Evolutionary conservation across 257 asterid genomes (phyloP).

Genomic region (Anisodus tanguticus): DNA sequence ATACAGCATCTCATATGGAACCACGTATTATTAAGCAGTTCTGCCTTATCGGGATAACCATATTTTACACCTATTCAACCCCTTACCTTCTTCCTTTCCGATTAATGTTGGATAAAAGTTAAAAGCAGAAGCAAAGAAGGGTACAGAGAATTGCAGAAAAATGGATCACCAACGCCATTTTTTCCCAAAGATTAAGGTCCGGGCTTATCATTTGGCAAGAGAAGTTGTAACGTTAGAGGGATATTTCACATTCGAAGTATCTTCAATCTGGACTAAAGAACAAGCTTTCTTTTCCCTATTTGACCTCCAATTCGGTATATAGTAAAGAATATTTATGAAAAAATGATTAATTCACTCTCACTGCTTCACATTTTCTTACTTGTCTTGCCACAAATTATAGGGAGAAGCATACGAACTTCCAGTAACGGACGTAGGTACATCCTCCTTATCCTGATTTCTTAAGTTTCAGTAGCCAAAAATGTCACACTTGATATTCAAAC

Average conservation of each 20-base stretch:
- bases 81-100: not conserved
- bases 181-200: not conserved
- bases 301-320: conserved; percentile 12
- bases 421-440: not conserved
- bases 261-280: conserved; percentile 8
- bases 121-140: not conserved
- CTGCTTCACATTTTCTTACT: not conserved
- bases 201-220: conserved; percentile 1
- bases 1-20: conserved; percentile 32
- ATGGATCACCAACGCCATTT: not conserved
- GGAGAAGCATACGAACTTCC: not conserved
- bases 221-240: not conserved
- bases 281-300: not conserved
- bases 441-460: not conserved
- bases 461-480: not conserved
- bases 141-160: not conserved
- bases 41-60: not conserved
- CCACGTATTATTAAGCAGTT: not conserved
- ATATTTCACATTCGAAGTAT: not conserved
- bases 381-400: not conserved
- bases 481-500: not conserved
- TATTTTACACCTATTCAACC: not conserved
- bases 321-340: not conserved
- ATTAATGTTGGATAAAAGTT: not conserved
- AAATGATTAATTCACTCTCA: not conserved